phyloP scores from a whole-genome alignment of 495 filamentous ascomycete species.

The Evernia prunastri region DNA sequence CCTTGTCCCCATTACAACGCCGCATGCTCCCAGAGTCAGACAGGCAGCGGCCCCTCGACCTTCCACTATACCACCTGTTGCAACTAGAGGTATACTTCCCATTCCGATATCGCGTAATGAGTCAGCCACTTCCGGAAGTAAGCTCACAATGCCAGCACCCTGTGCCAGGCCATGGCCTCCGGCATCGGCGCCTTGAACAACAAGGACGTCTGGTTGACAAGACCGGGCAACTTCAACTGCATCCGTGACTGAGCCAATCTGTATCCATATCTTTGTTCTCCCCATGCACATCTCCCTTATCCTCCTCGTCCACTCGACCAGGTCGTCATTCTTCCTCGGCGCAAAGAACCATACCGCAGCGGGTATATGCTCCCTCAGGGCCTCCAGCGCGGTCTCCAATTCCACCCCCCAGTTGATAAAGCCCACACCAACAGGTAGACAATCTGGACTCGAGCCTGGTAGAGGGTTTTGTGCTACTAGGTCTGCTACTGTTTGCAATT shows the following conservation, averaged over 20 bases:
- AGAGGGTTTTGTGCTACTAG: conserved; percentile 21
- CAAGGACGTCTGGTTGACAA: conserved; percentile 53
- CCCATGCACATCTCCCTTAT: conserved; percentile 36
- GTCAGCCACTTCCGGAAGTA: conserved; percentile 53
- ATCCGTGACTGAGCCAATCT: conserved; percentile 57
- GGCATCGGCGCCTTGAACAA: conserved; percentile 65
- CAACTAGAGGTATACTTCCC: conserved; percentile 47
- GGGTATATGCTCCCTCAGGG: conserved; percentile 44
- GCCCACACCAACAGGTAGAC: conserved; percentile 55
- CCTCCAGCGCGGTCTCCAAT: conserved; percentile 35
- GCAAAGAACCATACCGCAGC: conserved; percentile 66
- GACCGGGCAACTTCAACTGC: conserved; percentile 40
- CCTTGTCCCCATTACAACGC: conserved; percentile 62
- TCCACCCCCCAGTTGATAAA: conserved; percentile 48
- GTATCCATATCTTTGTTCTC: conserved; percentile 57
- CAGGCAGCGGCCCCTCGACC: conserved; percentile 55
- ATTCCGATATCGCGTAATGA: conserved; percentile 35
- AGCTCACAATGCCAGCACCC: conserved; percentile 48
- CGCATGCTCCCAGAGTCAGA: conserved; percentile 57
- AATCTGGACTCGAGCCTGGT: background rate
- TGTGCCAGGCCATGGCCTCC: conserved; percentile 63
- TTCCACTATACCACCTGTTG: conserved; percentile 64
- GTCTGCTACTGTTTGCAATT: conserved; percentile 26
- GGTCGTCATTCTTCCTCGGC: conserved; percentile 39
- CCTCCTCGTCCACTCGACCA: conserved; percentile 45